Base-by-base conservation (phyloP, 768 basidiomycete genomes). In the Mycena polygramma region DNA sequence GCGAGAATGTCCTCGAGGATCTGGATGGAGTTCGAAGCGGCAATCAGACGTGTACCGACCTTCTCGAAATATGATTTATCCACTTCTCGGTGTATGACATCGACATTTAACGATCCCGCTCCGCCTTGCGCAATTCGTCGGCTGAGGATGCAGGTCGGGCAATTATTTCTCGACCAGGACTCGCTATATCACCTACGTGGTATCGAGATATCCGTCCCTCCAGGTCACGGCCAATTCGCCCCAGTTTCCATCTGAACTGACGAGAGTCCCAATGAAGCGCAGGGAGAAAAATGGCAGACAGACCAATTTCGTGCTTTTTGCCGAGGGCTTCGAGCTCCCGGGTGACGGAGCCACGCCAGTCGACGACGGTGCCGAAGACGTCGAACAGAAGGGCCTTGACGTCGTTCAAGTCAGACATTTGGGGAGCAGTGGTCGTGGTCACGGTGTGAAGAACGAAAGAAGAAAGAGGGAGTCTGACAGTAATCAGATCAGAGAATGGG, bases 61-160 rank as follows among this genome's bases (percentile, higher is more conserved):
- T 30, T 20, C 53, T 36, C 9, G 30, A 19, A 2, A 7, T 7
- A 43, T 26, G 22, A 15, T 20, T 41, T 4, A 72, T 72, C 37
- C 62, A 86, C 90, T 80, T 90, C 74, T 66, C 89, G 82, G 74
- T 92, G 90, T 80, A 88, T 84, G 24, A 79, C 61, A 66, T 92
- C 91, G 14, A 89, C 80, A 71, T 86, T 90, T 9, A 75, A 78
- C 2, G 88, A 82, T 0, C 89, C 90, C 46, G 78, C 61, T 0
- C 84, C 87, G 5, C 86, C 86, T 48, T 75, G 71, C 7, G 87
- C 85, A 22, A 91, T 81, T 4, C 74, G 76, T 8, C 77, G 79
- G 15, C 89, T 90, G 60, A 41, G 30, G n/a, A n/a, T n/a, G n/a
- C n/a, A n/a, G n/a, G n/a, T n/a, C n/a, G 43, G 26, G 30, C 15